These are phyloP conservation scores for Pleurotus tuber-regium DNA, from an alignment of 768 basidiomycete genomes.

Conservation along the genomic window DNA sequence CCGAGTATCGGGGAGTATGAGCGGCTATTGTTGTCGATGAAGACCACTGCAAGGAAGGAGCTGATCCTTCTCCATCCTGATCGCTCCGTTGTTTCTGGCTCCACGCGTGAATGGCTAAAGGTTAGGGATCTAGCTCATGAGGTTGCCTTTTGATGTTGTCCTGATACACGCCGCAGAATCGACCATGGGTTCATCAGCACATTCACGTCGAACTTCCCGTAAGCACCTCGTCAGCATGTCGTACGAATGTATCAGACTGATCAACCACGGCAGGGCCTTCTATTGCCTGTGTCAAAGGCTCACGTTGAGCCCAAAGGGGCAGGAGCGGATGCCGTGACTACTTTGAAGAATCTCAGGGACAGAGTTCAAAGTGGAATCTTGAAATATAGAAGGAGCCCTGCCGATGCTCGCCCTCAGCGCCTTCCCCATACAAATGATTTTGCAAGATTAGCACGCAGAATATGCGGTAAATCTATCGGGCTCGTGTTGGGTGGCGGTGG, in stretches of 20 bases:
- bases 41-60: slow-evolving; percentile 98
- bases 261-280: slow-evolving; percentile 54
- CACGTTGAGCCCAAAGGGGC: slow-evolving; percentile 69
- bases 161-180: slow-evolving; percentile 50
- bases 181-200: slow-evolving; percentile 96
- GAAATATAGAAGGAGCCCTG: slow-evolving; percentile 72
- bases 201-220: slow-evolving; percentile 92
- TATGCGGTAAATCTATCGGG: slow-evolving; percentile 92
- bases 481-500: slow-evolving; percentile 97
- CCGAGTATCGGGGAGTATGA: slow-evolving; percentile 93
- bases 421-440: slow-evolving; percentile 90
- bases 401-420: slow-evolving; percentile 66
- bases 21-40: slow-evolving; percentile 87
- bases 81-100: slow-evolving; percentile 83
- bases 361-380: slow-evolving; percentile 87
- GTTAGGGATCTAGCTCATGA: slow-evolving; percentile 33
- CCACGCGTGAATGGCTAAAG: slow-evolving; percentile 95
- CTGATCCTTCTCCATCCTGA: slow-evolving; percentile 92
- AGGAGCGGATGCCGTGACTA: slow-evolving; percentile 66
- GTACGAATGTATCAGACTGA: background rate
- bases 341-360: slow-evolving; percentile 90
- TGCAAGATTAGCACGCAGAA: slow-evolving; percentile 81
- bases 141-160: slow-evolving; percentile 4
- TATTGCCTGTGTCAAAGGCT: slow-evolving; percentile 61
- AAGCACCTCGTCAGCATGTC: slow-evolving; percentile 19